These are phyloP conservation scores for Solioccasus polychromus DNA, from an alignment of 768 basidiomycete species.

Conservation along the genomic window DNA sequence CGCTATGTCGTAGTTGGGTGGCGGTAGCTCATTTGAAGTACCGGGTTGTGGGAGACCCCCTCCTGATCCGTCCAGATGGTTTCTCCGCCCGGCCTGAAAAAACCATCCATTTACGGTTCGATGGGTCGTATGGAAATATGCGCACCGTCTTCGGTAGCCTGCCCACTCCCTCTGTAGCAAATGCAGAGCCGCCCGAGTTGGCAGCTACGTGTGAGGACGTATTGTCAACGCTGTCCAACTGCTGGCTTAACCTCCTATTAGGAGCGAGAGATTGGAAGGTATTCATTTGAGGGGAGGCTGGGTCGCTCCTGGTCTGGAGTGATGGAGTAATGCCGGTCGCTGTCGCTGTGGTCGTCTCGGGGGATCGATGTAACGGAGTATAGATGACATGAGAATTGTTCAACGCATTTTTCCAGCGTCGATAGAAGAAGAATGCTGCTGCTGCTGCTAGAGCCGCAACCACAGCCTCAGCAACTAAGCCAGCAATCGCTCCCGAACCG, in stretches of 20 bases:
- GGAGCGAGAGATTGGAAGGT: neutral
- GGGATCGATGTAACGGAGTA: constrained; percentile 3
- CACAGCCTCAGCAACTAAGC: constrained; percentile 15
- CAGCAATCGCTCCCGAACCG: constrained; percentile 23
- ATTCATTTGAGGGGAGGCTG: neutral
- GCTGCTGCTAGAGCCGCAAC: constrained; percentile 13
- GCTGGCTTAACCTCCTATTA: neutral
- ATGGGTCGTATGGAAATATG: neutral
- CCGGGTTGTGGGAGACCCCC: neutral
- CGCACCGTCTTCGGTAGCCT: constrained; percentile 9
- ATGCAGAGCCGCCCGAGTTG: neutral
- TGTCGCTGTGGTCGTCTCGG: constrained; percentile 1
- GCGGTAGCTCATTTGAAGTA: no score
- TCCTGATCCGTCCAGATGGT: constrained; percentile 6
- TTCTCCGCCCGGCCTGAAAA: constrained; percentile 11
- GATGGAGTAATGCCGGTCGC: constrained; percentile 9
- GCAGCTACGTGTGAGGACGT: neutral
- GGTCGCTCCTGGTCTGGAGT: constrained; percentile 1
- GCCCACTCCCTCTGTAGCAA: neutral
- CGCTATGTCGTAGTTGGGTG: constrained; percentile 21
- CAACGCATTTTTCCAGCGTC: constrained; percentile 19
- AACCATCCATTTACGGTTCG: neutral
- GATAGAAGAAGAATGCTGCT: constrained; percentile 19
- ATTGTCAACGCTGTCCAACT: neutral
- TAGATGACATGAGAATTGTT: neutral